Base-by-base conservation (phyloP, 2,329 filamentous ascomycete species). In the Hypoxylon sp. region DNA sequence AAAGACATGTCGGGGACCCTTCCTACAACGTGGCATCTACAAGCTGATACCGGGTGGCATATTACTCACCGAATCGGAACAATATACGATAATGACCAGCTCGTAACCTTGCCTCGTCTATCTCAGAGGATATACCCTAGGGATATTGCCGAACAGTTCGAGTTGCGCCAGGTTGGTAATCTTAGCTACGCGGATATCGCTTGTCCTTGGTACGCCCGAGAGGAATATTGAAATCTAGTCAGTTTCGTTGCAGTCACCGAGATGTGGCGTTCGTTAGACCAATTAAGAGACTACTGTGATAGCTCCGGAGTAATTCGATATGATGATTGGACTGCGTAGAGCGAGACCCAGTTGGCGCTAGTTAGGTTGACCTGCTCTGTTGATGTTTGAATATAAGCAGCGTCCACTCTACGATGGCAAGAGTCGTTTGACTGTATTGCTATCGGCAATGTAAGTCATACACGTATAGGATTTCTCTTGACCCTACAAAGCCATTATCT, bases 121-220 rank as follows among this genome's bases (percentile, higher is more conserved):
- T 26, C 52, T 28, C 26, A 36, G 44, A 38, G 24, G 38, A 22
- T 38, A 36, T 54, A 40, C 16, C 24, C 30, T 32, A 48, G 26
- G 18, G 28, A 60, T 45, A 38, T 50, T 51, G 38, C 44, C 54
- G 63, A 59, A 55, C 18, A 50, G 16, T n/a, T 9, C 14, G 22
- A 52, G 54, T 33, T 59, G 38, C 53, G 46, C 51, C 44, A 50
- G 26, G 38, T 55, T 48, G 50, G 52, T 59, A 61, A 26, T 59
- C 32, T 54, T 60, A 52, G 52, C 61, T 52, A 53, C 33, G 46
- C 52, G 45, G 65, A 64, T 62, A 44, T 52, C 49, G 64, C 28
- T 51, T 54, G 56, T 59, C 53, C 64, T 69, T 70, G 58, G 66
- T 59, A 56, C 53, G 48, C 28, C 65, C 53, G 60, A 61, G 45